phyloP scores from a whole-genome alignment of 805 yeast species.

The Cyberlindnera misumaiensis region DNA sequence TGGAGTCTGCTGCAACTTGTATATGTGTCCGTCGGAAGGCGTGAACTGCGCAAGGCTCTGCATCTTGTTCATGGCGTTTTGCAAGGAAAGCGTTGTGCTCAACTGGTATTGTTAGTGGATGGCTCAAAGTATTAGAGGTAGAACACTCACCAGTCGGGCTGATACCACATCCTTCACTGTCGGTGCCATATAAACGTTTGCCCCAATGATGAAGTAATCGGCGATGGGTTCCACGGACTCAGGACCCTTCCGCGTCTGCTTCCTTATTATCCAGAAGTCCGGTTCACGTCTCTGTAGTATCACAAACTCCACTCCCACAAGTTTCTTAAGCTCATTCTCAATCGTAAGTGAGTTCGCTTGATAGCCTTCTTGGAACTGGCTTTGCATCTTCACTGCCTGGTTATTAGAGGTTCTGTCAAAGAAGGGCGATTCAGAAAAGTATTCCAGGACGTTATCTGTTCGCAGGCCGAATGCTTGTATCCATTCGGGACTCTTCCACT shows the following conservation, averaged over 20 bases:
- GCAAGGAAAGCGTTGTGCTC: slow-evolving; percentile 27
- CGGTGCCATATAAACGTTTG: slow-evolving; percentile 90
- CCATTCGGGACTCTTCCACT: slow-evolving; percentile 98
- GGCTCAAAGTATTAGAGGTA: too few species aligned
- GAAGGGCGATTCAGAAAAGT: slow-evolving; percentile 90
- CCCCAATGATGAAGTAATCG: slow-evolving; percentile 85
- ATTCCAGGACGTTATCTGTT: slow-evolving; percentile 87
- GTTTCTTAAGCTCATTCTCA: slow-evolving; percentile 57
- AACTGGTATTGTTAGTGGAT: slow-evolving; percentile 3
- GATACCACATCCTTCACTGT: slow-evolving; percentile 63
- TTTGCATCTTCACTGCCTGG: slow-evolving; percentile 92
- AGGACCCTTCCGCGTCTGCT: slow-evolving; percentile 60
- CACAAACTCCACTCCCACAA: slow-evolving; percentile 84
- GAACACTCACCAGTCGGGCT: slow-evolving; percentile 59
- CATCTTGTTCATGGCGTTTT: slow-evolving; percentile 40
- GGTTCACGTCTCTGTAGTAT: slow-evolving; percentile 76
- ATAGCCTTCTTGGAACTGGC: slow-evolving; percentile 62
- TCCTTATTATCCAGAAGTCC: slow-evolving; percentile 85
- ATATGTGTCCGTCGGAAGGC: slow-evolving; percentile 55
- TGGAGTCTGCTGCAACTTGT: slow-evolving; percentile 16
- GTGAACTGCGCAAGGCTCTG: slow-evolving; percentile 46
- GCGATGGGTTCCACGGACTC: slow-evolving; percentile 48
- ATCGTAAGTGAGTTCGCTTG: slow-evolving; percentile 29
- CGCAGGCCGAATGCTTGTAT: slow-evolving; percentile 82
- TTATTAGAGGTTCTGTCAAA: slow-evolving; percentile 91